Evolutionary conservation across 169 alveolate species (phyloP).

Genomic region (Haemoproteus tartakovskyi): DNA sequence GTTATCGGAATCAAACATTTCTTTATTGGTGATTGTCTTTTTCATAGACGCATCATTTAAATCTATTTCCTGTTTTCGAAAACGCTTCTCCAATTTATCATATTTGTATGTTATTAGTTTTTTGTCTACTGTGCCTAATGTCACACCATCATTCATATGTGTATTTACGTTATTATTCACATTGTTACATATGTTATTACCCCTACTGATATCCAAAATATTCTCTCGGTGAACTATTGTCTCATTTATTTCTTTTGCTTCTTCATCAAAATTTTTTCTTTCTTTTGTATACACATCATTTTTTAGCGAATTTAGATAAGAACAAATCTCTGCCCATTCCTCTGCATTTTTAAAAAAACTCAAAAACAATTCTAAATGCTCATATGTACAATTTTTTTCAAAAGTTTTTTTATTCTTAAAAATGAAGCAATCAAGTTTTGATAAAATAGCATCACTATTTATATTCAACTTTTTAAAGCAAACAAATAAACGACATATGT

Average conservation of each 20-base stretch:
- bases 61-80: constrained; percentile 9
- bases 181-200: no score
- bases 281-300: no score
- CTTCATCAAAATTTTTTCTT: background rate
- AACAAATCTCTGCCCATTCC: constrained; percentile 47
- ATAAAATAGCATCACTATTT: constrained; percentile 16
- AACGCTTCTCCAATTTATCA: constrained; percentile 7
- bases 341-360: constrained; percentile 6
- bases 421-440: constrained; percentile 22
- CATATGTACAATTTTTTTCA: constrained; percentile 9
- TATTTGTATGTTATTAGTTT: constrained; percentile 38
- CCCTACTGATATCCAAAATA: no score
- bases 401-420: constrained; percentile 20
- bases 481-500: constrained; percentile 18
- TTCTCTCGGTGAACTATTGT: no score
- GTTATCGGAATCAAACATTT: no score
- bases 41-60: background rate
- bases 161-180: no score
- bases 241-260: background rate
- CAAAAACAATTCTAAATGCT: constrained; percentile 20
- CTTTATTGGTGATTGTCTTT: no score
- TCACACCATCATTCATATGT: no score
- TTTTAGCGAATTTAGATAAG: background rate
- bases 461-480: constrained; percentile 4
- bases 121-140: background rate